Percentiles rank a stretch among this genome's conserved stretches.
These are phyloP conservation scores for Mesembryanthemum crystallinum DNA, from an alignment of 148 eudicot species.

Conservation along the genomic window DNA sequence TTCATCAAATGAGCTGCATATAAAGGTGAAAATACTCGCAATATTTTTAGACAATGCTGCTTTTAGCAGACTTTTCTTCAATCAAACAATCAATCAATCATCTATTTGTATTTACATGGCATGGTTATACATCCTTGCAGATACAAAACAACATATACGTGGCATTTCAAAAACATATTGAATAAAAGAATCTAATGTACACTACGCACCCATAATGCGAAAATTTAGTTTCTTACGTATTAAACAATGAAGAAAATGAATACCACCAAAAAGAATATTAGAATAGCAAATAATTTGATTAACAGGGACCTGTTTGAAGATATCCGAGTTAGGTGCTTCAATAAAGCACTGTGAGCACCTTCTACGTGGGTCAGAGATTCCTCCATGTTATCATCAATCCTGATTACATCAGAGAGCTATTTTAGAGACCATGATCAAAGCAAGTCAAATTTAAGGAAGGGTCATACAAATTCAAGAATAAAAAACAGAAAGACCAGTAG, in stretches of 20 bases:
- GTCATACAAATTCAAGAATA: neutral
- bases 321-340: slow-evolving; percentile 66
- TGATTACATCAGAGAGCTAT: slow-evolving; percentile 8
- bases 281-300: slow-evolving; percentile 67
- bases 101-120: slow-evolving; percentile 19
- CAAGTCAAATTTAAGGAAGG: neutral
- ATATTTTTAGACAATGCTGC: neutral
- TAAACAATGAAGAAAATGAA: slow-evolving; percentile 68
- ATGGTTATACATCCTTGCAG: neutral
- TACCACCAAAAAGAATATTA: slow-evolving; percentile 60
- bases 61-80: neutral
- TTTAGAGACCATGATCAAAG: neutral
- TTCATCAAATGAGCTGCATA: neutral
- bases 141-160: neutral
- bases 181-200: slow-evolving; percentile 5
- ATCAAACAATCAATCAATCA: slow-evolving; percentile 3
- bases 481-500: neutral
- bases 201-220: neutral
- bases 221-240: neutral
- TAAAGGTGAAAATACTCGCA: neutral
- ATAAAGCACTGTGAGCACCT: slow-evolving; percentile 65
- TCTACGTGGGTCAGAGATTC: slow-evolving; percentile 78
- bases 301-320: slow-evolving; percentile 86
- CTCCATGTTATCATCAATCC: slow-evolving; percentile 92
- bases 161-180: slow-evolving; percentile 1